Evolutionary conservation across 2,329 filamentous ascomycete genomes (phyloP).

Genomic region (Calonectria montana): DNA sequence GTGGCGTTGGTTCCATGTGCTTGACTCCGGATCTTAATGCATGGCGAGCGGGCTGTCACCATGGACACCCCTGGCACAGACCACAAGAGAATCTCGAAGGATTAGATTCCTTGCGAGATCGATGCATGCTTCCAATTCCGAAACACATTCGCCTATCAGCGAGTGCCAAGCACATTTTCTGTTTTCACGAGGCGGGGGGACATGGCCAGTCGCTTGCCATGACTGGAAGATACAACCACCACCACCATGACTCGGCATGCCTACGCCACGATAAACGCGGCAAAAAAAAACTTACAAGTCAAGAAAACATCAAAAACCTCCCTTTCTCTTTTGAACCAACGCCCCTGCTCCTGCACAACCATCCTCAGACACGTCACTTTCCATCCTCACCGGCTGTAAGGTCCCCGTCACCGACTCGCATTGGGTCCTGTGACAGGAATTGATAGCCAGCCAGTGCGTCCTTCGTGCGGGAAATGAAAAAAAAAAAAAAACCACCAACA

Average conservation of each 20-base stretch:
- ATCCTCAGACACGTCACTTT: slow-evolving; percentile 37
- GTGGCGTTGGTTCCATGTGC: slow-evolving; percentile 2
- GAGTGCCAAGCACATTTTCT: slow-evolving; percentile 6
- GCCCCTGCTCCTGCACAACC: slow-evolving; percentile 25
- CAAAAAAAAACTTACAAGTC: slow-evolving; percentile 1
- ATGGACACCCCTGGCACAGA: neutral
- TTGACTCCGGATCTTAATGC: slow-evolving; percentile 7
- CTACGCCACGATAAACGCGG: slow-evolving; percentile 20
- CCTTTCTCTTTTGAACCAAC: slow-evolving; percentile 16
- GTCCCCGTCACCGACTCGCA: slow-evolving; percentile 35
- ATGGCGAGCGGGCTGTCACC: neutral
- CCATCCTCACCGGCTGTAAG: slow-evolving; percentile 29
- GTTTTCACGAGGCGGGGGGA: slow-evolving; percentile 12
- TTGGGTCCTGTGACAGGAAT: slow-evolving; percentile 25
- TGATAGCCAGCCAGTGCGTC: slow-evolving; percentile 29
- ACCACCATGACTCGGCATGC: slow-evolving; percentile 19
- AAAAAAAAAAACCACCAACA: neutral
- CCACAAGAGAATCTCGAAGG: slow-evolving; percentile 15
- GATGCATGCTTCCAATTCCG: slow-evolving; percentile 8
- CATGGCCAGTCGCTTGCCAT: slow-evolving; percentile 4
- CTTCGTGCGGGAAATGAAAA: neutral
- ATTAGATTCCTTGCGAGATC: slow-evolving; percentile 22
- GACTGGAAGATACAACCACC: slow-evolving; percentile 6
- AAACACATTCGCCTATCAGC: slow-evolving; percentile 8
- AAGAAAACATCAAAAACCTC: neutral